Percentiles rank a stretch among this genome's conserved stretches.
Conservation (phyloP, 2,329 filamentous ascomycete genomes). For the Sporothrix globosa region DNA sequence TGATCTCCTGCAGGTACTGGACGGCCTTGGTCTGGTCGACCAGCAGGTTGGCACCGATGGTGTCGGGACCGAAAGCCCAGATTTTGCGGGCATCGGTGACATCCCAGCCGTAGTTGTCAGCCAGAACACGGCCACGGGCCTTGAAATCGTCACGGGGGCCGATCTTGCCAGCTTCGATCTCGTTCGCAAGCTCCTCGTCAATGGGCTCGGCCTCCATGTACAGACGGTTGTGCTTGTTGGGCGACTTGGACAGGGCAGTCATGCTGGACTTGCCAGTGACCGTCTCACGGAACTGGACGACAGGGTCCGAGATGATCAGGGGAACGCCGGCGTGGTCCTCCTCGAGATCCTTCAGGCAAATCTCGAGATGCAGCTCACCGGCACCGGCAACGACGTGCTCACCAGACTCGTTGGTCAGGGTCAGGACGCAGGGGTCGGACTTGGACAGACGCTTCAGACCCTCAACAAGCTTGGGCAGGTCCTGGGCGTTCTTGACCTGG, state of each 20-base stretch:
- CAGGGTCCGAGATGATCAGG: conserved; percentile 95
- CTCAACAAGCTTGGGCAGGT: conserved; percentile 99
- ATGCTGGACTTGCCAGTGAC: conserved; percentile 84
- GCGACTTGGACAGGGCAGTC: conserved; percentile 97
- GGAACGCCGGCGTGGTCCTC: conserved; percentile 99
- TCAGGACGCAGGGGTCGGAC: conserved; percentile 98
- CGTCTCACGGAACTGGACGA: conserved; percentile 98
- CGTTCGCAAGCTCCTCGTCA: conserved; percentile 84
- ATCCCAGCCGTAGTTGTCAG: conserved; percentile 98
- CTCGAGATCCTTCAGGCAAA: conserved; percentile 99
- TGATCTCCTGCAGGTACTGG: conserved; percentile 99
- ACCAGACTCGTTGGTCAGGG: conserved; percentile 84
- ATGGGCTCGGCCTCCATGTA: conserved; percentile 93
- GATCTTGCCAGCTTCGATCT: conserved; percentile 92
- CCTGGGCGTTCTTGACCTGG: conserved; percentile 99
- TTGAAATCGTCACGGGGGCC: conserved; percentile 98
- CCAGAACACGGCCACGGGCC: conserved; percentile 91
- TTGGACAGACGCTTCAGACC: conserved; percentile 99
- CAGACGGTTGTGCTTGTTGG: conserved; percentile 99
- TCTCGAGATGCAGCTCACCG: conserved; percentile 99
- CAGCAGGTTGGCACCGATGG: conserved; percentile 95
- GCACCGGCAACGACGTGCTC: conserved; percentile 99
- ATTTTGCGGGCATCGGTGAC: conserved; percentile 99
- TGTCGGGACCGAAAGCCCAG: conserved; percentile 99
- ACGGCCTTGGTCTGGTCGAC: conserved; percentile 99